These are phyloP conservation scores for Colletotrichum paranaense DNA, from an alignment of 2,329 filamentous ascomycete genomes.

Conservation along the genomic window DNA sequence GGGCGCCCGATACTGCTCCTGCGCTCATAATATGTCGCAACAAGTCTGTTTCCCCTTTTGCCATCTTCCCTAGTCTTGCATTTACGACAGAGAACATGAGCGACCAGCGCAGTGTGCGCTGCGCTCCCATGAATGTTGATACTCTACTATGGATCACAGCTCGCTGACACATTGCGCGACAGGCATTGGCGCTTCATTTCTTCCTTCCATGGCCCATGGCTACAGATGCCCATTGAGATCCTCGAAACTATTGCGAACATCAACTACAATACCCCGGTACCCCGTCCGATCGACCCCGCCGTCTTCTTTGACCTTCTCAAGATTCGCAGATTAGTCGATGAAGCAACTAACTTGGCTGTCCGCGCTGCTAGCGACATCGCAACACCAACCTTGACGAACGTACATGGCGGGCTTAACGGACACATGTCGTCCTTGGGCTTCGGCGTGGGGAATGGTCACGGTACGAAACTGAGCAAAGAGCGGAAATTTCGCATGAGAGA, in stretches of 20 bases:
- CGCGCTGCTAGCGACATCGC: constrained; percentile 80
- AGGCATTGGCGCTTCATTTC: constrained; percentile 91
- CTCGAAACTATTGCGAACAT: constrained; percentile 82
- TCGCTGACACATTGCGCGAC: constrained; percentile 33
- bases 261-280: constrained; percentile 82
- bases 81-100: not conserved
- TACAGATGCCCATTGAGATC: constrained; percentile 81
- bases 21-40: constrained; percentile 73
- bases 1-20: constrained; percentile 53
- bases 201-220: constrained; percentile 85
- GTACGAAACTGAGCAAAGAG: constrained; percentile 78
- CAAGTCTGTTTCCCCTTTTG: constrained; percentile 64
- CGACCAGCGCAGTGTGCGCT: not conserved
- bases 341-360: constrained; percentile 81
- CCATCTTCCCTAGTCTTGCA: constrained; percentile 3
- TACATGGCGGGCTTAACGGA: constrained; percentile 53
- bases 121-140: not conserved
- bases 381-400: constrained; percentile 70
- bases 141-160: not conserved
- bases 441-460: constrained; percentile 69
- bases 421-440: constrained; percentile 56
- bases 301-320: constrained; percentile 88
- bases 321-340: constrained; percentile 82
- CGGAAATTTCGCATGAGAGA: constrained; percentile 83
- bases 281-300: constrained; percentile 81